Percentiles rank a stretch among this genome's conserved stretches.
These are phyloP conservation scores for Eustoma russellianum DNA, from an alignment of 257 asterid species.

Conservation along the genomic window DNA sequence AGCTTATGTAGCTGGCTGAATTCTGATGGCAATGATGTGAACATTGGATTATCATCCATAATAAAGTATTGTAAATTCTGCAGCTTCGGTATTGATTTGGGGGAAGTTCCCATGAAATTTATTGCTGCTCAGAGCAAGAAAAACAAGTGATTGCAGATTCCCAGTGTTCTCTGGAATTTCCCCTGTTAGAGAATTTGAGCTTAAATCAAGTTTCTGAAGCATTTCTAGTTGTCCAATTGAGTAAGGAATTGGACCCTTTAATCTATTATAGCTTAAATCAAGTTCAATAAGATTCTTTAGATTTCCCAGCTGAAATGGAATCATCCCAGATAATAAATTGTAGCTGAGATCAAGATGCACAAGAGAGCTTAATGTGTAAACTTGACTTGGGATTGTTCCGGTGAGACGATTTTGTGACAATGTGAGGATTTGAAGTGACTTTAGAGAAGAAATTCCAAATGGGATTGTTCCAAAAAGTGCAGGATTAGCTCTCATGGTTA, in stretches of 20 bases:
- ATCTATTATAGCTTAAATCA: neutral
- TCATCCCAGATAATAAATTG: slow-evolving; percentile 1
- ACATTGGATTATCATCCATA: neutral
- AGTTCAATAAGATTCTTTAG: neutral
- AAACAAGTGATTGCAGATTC: neutral
- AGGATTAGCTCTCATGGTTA: slow-evolving; percentile 61
- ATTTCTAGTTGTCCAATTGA: neutral
- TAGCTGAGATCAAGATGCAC: neutral
- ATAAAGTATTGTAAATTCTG: neutral
- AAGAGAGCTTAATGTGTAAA: slow-evolving; percentile 1
- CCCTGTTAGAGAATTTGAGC: slow-evolving; percentile 7
- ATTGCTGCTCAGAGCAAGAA: neutral
- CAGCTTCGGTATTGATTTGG: slow-evolving; percentile 4
- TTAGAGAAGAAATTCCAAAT: neutral
- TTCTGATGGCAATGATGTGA: slow-evolving; percentile 3
- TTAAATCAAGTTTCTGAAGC: slow-evolving; percentile 13
- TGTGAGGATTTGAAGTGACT: neutral
- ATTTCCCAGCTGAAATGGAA: neutral
- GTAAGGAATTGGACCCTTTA: slow-evolving; percentile 6
- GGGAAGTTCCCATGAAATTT: neutral
- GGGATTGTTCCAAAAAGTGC: slow-evolving; percentile 23
- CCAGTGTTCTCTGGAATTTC: slow-evolving; percentile 3
- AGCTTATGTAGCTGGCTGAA: slow-evolving; percentile 3
- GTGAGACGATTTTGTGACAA: neutral
- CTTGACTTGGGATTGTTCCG: slow-evolving; percentile 5